Evolutionary conservation across 2,329 filamentous ascomycete genomes (phyloP), one percentile per base, ranked within the genome.

Genomic region (Intubia oerlemansii): DNA sequence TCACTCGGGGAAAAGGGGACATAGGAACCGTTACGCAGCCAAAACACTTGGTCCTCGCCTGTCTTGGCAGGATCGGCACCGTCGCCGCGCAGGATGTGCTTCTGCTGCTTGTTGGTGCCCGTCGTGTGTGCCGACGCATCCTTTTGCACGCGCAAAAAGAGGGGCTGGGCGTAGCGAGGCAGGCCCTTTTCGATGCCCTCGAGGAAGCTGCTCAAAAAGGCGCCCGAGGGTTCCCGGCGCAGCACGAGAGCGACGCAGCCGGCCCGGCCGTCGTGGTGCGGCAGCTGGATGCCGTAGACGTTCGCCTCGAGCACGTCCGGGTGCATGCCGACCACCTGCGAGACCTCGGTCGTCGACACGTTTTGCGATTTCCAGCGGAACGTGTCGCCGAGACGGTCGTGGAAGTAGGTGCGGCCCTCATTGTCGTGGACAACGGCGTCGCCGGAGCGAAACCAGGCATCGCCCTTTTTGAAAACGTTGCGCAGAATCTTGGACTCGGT

Each of bases 41-140:
- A 85, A 41, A 54, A 74, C 25, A 75, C 20, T 21, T 51, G 45
- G 15, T 66, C 63, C 4, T 40, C 39, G 21, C 47, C 46, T 2
- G 61, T 53, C 40, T 64, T 64, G 4, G 42, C 48, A 0, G 74
- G 76, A 41, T 79, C 65, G 0, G 85, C 77, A 1, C 82, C 81
- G 36, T 84, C 63, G 3, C 59, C 56, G n/a, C 79, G 58, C 37
- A 91, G 46, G 0, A 55, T 50, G 36, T 75, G 66, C 50, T 92
- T 92, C 51, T 84, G 75, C 53, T 90, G 78, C 57, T 92, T 92
- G 42, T 81, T 77, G 27, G 81, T 92, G 0, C 81, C 80, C 5
- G 82, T 91, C 1, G 67, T 59, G 41, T 75, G 66, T 38, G 67
- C 59, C 4, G 52, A 48, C 25, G 62, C 50, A 16, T 62, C 59